Evolutionary conservation across 2,329 filamentous ascomycete genomes (phyloP).

Genomic region (Fusarium verticillioides): DNA sequence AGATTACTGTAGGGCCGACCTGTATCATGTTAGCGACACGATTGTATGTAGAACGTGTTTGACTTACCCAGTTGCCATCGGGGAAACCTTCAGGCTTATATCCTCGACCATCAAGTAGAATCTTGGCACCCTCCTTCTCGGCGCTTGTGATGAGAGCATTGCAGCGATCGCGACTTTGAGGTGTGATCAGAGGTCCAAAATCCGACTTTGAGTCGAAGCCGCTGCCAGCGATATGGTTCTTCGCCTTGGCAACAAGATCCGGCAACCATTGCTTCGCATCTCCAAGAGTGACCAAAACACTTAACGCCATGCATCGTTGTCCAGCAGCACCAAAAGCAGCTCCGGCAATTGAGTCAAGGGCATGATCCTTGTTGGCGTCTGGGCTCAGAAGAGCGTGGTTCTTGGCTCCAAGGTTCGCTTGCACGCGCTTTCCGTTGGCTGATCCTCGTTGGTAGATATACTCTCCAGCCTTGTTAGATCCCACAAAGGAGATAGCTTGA

Average conservation of each 20-base stretch:
- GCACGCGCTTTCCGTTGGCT: constrained; percentile 82
- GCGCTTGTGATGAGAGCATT: constrained; percentile 77
- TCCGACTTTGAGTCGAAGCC: constrained; percentile 81
- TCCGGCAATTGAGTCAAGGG: constrained; percentile 79
- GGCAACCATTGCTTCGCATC: constrained; percentile 79
- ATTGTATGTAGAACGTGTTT: fast-evolving
- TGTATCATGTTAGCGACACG: not conserved
- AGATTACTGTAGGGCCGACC: constrained; percentile 80
- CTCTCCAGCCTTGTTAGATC: constrained; percentile 83
- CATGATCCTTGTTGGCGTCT: constrained; percentile 84
- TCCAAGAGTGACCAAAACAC: constrained; percentile 79
- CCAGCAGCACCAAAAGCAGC: constrained; percentile 86
- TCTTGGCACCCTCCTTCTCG: constrained; percentile 79
- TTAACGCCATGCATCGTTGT: constrained; percentile 84
- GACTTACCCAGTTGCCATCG: constrained; percentile 68
- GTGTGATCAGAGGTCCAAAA: constrained; percentile 79
- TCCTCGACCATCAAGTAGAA: constrained; percentile 80
- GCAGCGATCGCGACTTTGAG: constrained; percentile 77
- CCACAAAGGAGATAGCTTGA: constrained; percentile 84
- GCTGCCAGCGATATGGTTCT: constrained; percentile 75
- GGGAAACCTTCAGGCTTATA: constrained; percentile 76
- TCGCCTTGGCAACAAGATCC: constrained; percentile 78
- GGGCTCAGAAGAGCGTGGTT: constrained; percentile 83
- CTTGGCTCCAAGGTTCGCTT: constrained; percentile 85
- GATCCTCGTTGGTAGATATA: constrained; percentile 80